A percentile compares a stretch with the other conserved stretches of the same genome.
Conservation (phyloP, 148 eudicot species). For the Vaccinium vitisidaea region DNA sequence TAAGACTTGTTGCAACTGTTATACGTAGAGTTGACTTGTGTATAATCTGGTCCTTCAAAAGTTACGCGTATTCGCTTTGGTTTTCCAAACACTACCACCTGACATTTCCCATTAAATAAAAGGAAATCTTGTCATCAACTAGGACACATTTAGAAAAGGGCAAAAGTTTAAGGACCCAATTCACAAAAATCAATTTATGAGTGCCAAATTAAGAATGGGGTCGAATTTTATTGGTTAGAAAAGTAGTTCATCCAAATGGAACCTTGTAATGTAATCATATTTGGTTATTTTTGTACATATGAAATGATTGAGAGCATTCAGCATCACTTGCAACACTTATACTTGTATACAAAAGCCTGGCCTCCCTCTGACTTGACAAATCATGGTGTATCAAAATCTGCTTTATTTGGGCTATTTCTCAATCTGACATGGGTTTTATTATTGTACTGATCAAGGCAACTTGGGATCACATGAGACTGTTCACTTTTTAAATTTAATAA, state of each 20-base stretch:
- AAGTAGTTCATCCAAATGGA: not conserved
- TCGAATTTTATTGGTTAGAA: not conserved
- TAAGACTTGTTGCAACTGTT: not conserved
- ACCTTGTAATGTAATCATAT: slow-evolving; percentile 10
- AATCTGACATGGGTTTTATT: not conserved
- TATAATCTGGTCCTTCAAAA: not conserved
- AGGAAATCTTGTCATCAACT: not conserved
- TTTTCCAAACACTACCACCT: not conserved
- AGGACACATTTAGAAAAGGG: not conserved
- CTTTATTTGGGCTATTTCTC: not conserved
- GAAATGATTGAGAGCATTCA: slow-evolving; percentile 13
- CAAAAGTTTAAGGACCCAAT: not conserved
- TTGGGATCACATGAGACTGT: slow-evolving; percentile 13
- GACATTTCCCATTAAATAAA: not conserved
- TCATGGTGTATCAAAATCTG: not conserved
- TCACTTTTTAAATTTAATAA: not conserved
- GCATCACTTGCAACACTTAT: not conserved
- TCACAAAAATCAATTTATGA: not conserved
- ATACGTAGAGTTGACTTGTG: not conserved
- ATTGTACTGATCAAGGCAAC: slow-evolving; percentile 4
- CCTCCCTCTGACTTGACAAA: not conserved
- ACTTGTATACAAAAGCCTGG: not conserved
- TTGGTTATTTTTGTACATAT: not conserved
- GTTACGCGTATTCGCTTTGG: not conserved
- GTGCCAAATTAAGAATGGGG: not conserved